Percentiles rank a stretch among this genome's conserved stretches.
Conservation (phyloP, 441 rosid species). For the Eruca vesicaria region DNA sequence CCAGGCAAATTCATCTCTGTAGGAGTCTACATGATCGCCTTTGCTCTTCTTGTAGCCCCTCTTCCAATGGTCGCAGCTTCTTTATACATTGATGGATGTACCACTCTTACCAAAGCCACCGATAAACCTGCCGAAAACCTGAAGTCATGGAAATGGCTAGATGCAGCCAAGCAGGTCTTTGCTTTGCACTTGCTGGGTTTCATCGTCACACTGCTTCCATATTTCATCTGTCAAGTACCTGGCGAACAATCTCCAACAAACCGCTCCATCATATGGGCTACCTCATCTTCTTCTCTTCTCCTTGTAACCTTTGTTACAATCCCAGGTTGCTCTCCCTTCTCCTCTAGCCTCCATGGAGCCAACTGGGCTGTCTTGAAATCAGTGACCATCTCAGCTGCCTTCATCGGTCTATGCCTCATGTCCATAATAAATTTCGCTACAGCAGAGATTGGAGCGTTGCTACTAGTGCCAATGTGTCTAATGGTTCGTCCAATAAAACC, state of each 20-base stretch:
- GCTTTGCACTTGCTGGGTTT: slow-evolving; percentile 69
- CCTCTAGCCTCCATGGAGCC: slow-evolving; percentile 32
- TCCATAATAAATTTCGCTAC: slow-evolving; percentile 91
- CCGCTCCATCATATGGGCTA: slow-evolving; percentile 55
- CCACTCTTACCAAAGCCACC: slow-evolving; percentile 33
- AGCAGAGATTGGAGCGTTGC: slow-evolving; percentile 84
- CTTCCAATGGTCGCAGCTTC: slow-evolving; percentile 89
- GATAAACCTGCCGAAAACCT: slow-evolving; percentile 27
- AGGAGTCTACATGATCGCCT: slow-evolving; percentile 94
- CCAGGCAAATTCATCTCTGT: slow-evolving; percentile 87
- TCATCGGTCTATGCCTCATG: slow-evolving; percentile 85
- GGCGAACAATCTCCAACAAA: slow-evolving; percentile 50
- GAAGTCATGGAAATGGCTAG: slow-evolving; percentile 75
- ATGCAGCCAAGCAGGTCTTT: slow-evolving; percentile 65
- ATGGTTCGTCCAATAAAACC: slow-evolving; percentile 66
- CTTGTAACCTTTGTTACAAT: slow-evolving; percentile 40
- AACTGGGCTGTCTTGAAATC: slow-evolving; percentile 78
- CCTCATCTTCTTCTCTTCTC: slow-evolving; percentile 52
- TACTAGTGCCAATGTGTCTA: slow-evolving; percentile 77
- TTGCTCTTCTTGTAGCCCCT: slow-evolving; percentile 88
- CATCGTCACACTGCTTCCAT: slow-evolving; percentile 63
- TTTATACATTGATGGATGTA: slow-evolving; percentile 59
- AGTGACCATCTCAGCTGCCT: slow-evolving; percentile 66
- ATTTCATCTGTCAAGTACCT: slow-evolving; percentile 57
- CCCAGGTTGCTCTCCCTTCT: slow-evolving; percentile 43